Percentiles rank a stretch among this genome's conserved stretches.
These are phyloP conservation scores for Fusarium fujikuroi DNA, from an alignment of 2,329 filamentous ascomycete species.

Conservation along the genomic window DNA sequence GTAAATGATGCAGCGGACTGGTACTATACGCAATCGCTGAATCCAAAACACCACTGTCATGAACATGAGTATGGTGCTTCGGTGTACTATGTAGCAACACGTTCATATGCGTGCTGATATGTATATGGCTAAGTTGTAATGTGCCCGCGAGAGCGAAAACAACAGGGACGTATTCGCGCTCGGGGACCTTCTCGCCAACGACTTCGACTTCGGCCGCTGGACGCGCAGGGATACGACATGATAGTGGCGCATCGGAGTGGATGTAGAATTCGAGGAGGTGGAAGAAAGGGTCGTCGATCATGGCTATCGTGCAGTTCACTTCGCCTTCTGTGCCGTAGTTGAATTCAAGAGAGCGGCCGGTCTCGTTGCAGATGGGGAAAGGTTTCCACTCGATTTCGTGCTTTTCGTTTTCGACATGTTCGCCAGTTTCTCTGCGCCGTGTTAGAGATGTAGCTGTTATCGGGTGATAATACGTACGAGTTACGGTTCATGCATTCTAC, in stretches of 20 bases:
- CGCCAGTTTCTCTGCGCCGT: conserved; percentile 78
- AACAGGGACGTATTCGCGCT: conserved; percentile 78
- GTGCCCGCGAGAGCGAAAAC: conserved; percentile 91
- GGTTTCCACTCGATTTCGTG: conserved; percentile 92
- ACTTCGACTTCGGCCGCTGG: conserved; percentile 69
- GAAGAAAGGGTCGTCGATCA: conserved; percentile 83
- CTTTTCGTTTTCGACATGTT: conserved; percentile 83
- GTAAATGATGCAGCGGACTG: conserved; percentile 72
- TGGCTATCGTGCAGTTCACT: conserved; percentile 83
- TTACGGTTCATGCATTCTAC: conserved; percentile 81
- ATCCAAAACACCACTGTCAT: conserved; percentile 82
- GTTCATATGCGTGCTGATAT: conserved; percentile 90
- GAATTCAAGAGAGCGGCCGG: conserved; percentile 81
- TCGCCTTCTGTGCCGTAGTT: conserved; percentile 85
- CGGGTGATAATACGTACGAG: conserved; percentile 62
- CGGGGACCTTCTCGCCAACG: conserved; percentile 61
- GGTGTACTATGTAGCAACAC: conserved; percentile 80
- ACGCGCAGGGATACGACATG: conserved; percentile 87
- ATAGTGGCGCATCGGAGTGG: conserved; percentile 92
- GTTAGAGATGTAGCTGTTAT: background rate
- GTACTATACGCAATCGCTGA: conserved; percentile 89
- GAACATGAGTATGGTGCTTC: conserved; percentile 70
- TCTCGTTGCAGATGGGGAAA: conserved; percentile 92
- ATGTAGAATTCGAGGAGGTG: conserved; percentile 97
- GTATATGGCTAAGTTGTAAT: conserved; percentile 87